Conservation (phyloP, 345 rosid genomes). For the Eucalyptus virginea region DNA sequence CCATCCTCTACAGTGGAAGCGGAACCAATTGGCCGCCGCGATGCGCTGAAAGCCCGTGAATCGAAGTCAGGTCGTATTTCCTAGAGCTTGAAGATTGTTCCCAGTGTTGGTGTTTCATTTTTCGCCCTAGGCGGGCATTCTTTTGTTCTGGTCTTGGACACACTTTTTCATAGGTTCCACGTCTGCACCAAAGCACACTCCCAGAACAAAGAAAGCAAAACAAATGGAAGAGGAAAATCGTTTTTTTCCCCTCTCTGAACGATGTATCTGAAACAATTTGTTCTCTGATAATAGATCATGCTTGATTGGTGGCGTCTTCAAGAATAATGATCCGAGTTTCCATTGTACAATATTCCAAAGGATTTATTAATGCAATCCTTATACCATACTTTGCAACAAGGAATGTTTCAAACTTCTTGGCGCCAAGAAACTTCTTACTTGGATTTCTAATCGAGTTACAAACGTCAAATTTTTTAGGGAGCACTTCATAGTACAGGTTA, state of each 20-base stretch:
- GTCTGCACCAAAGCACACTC: not conserved
- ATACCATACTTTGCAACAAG: not conserved
- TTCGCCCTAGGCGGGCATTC: not conserved
- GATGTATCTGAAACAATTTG: not conserved
- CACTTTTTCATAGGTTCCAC: not conserved
- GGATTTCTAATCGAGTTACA: not conserved
- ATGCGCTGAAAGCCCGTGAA: constrained; percentile 1
- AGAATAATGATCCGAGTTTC: not conserved
- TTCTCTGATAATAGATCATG: not conserved
- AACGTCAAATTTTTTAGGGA: not conserved
- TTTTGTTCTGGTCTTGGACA: not conserved
- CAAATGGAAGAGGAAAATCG: not conserved
- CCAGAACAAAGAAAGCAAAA: not conserved
- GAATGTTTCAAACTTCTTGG: not conserved
- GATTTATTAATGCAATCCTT: not conserved
- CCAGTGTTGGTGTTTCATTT: not conserved
- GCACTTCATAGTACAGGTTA: not conserved
- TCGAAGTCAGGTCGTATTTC: not conserved
- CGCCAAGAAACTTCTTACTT: not conserved
- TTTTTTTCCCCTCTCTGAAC: not conserved
- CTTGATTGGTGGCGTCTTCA: not conserved
- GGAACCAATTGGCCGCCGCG: constrained; percentile 44
- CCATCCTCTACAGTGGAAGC: constrained; percentile 33
- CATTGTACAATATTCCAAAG: not conserved
- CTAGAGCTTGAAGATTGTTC: not conserved